These are phyloP conservation scores for Naganishia sp. DNA, from an alignment of 1,284 basidiomycete species.

Conservation along the genomic window DNA sequence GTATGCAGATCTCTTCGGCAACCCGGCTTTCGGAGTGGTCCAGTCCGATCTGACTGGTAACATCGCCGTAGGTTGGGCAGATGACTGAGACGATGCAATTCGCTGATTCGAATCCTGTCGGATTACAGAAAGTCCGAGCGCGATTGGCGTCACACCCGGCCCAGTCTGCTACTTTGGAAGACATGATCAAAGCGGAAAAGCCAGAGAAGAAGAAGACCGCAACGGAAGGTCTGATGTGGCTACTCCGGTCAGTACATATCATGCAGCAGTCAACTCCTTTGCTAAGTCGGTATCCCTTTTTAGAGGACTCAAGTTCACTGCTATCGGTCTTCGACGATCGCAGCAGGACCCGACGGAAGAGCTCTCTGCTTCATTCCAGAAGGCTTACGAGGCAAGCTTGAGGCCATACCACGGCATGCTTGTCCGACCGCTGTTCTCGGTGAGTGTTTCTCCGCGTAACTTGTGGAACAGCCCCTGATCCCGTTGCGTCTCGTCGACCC, in stretches of 20 bases:
- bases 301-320: constrained; percentile 88
- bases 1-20: constrained; percentile 76
- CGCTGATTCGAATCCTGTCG: constrained; percentile 2
- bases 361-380: constrained; percentile 73
- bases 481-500: background rate
- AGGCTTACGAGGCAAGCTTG: constrained; percentile 78
- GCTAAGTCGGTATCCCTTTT: background rate
- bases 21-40: constrained; percentile 80
- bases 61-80: constrained; percentile 66
- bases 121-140: constrained; percentile 76
- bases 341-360: constrained; percentile 71
- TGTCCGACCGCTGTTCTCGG: constrained; percentile 78
- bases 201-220: constrained; percentile 79
- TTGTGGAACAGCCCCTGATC: background rate
- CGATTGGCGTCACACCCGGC: constrained; percentile 70
- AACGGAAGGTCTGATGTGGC: constrained; percentile 91
- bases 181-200: constrained; percentile 81
- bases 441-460: constrained; percentile 56
- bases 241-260: constrained; percentile 63
- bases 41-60: constrained; percentile 89
- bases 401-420: constrained; percentile 87
- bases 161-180: constrained; percentile 76
- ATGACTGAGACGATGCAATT: constrained; percentile 1
- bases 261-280: constrained; percentile 39
- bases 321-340: constrained; percentile 73